These are phyloP conservation scores for Cylindrotheca fusiformis DNA, from an alignment of 108 stramenopile genomes.

Conservation along the genomic window DNA sequence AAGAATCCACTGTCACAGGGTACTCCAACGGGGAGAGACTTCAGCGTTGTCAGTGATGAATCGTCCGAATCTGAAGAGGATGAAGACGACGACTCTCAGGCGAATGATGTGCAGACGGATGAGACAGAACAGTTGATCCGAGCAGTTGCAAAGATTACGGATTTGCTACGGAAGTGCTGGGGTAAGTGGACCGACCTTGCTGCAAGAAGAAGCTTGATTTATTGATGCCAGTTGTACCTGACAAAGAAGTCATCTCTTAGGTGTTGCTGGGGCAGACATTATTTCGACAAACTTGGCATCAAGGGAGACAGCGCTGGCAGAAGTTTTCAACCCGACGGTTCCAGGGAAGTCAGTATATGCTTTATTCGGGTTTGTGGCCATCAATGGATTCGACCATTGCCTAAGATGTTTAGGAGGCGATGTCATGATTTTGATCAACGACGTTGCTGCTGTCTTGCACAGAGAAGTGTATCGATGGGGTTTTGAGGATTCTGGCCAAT, in stretches of 20 bases:
- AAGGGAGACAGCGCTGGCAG: conserved; percentile 61
- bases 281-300: conserved; percentile 90
- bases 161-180: conserved; percentile 94
- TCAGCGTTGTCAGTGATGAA: conserved; percentile 11
- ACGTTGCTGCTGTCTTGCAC: conserved; percentile 89
- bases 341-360: conserved; percentile 93
- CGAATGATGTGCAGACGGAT: conserved; percentile 57
- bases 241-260: conserved; percentile 2
- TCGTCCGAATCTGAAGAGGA: conserved; percentile 10
- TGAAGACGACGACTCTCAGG: conserved; percentile 9
- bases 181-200: conserved; percentile 23
- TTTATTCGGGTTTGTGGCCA: conserved; percentile 91
- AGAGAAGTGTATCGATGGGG: conserved; percentile 84
- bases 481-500: conserved; percentile 83
- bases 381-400: conserved; percentile 83
- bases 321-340: conserved; percentile 87
- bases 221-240: not conserved
- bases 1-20: conserved; percentile 55
- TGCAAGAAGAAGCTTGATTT: not conserved
- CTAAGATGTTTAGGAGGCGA: conserved; percentile 80
- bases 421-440: conserved; percentile 94
- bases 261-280: conserved; percentile 92
- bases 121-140: conserved; percentile 92
- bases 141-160: conserved; percentile 92
- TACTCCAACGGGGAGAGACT: conserved; percentile 2